Evolutionary conservation across 2,329 filamentous ascomycete genomes (phyloP), one percentile per base, ranked within the genome.

Genomic region (Ceratocystis cubensis): DNA sequence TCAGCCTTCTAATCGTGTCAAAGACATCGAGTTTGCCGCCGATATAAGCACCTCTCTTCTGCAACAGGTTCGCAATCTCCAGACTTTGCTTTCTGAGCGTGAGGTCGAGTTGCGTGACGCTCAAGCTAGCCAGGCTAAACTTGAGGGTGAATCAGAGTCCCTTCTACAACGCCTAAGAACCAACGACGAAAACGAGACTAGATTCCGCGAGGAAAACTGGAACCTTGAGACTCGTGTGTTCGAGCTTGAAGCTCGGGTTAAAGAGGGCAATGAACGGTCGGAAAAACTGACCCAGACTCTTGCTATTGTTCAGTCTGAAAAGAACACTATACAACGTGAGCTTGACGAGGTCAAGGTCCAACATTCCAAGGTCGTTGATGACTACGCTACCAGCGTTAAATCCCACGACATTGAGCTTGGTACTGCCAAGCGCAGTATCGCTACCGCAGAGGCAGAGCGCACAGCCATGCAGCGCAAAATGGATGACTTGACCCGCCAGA

Each of bases 171-270:
- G 91, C 44, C 79, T 97, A 70, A 88, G 89, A 73, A 83, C 84
- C 5, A 80, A 96, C 50, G 92, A 96, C 71, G 94, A 99, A 76
- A 96, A 89, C 74, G 94, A 99, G 75, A 88, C 95, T 72, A 87
- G 90, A 64, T 96, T 96, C 78, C 97, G 96, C 77, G 94, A 99
- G 73, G 94, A 97, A 75, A 99, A 97, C 74, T 99, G 94, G 94
- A 93, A 89, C 69, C 82, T 99, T 46, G 94, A 99, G 75, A 96
- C 92, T 0, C 89, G 91, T 71, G 82, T 95, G 25, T 94, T 96
- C 72, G 92, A 97, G 69, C 80, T 93, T 53, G 82, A 88, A 64
- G 82, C 87, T 6, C 81, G 84, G 17, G 83, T 88, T 69, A 90
- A 87, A 73, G 90, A 96, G 61, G 83, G 88, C 0, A 80, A 86